A percentile compares a stretch with the other conserved stretches of the same genome.
Conservation (phyloP, 768 basidiomycete genomes). For the Paxillus rubicundulus region DNA sequence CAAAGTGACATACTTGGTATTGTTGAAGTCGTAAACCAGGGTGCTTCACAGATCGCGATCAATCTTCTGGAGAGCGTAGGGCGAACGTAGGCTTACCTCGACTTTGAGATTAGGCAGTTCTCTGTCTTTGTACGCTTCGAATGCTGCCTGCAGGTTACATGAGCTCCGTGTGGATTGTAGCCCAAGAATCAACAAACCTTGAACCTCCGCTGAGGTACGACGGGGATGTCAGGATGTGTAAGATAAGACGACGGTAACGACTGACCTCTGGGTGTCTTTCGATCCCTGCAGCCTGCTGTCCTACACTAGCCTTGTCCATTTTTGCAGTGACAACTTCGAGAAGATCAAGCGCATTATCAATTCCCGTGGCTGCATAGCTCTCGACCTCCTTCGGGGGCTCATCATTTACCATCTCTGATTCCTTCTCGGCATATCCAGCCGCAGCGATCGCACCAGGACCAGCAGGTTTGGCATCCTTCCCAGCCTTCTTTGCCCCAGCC, state of each 20-base stretch:
- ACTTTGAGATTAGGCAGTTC: constrained; percentile 75
- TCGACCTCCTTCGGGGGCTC: constrained; percentile 47
- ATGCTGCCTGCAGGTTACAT: constrained; percentile 58
- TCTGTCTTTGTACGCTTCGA: constrained; percentile 84
- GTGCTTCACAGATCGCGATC: constrained; percentile 46
- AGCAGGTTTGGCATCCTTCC: constrained; percentile 57
- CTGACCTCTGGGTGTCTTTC: constrained; percentile 91
- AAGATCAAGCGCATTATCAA: constrained; percentile 89
- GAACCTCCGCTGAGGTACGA: constrained; percentile 67
- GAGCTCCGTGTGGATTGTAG: neutral
- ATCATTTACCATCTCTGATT: constrained; percentile 21
- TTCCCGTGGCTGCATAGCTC: constrained; percentile 78
- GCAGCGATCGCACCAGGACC: constrained; percentile 86
- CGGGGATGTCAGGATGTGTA: constrained; percentile 11
- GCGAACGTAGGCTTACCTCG: constrained; percentile 53
- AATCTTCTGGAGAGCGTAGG: constrained; percentile 2
- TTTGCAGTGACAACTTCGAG: constrained; percentile 87
- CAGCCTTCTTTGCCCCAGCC: constrained; percentile 55
- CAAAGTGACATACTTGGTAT: constrained; percentile 58
- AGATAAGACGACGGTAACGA: constrained; percentile 3
- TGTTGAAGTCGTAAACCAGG: constrained; percentile 90
- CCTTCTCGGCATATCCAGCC: constrained; percentile 47
- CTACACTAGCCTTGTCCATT: constrained; percentile 90
- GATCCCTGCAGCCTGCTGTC: constrained; percentile 80
- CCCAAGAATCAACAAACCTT: constrained; percentile 49